A percentile compares a stretch with the other conserved stretches of the same genome.
Conservation (phyloP, 1,139 yeast species). For the Saccharomyces hybrid region DNA sequence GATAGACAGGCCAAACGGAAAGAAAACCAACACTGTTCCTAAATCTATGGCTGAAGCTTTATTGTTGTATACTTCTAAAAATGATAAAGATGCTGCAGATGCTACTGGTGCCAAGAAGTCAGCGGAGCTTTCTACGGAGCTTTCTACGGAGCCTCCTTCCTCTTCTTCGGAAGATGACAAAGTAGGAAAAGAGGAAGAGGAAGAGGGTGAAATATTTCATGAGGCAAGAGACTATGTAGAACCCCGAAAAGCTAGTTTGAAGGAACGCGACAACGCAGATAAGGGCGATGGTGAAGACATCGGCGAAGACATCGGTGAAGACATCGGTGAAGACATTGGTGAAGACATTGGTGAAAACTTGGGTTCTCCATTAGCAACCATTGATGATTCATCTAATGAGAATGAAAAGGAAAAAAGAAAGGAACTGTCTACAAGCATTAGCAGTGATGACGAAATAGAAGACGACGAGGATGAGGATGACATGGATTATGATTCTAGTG, state of each 20-base stretch:
- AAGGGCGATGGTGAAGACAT: conserved; percentile 5
- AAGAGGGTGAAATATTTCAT: conserved; percentile 24
- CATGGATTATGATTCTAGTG: conserved; percentile 10
- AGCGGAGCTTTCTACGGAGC: conserved; percentile 10
- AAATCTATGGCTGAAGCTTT: conserved; percentile 25
- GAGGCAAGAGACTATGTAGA: conserved; percentile 28
- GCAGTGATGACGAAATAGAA: conserved; percentile 24
- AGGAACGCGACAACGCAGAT: neutral
- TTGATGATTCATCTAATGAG: neutral
- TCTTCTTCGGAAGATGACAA: conserved; percentile 5
- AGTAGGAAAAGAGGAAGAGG: conserved; percentile 5
- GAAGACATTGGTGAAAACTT: conserved; percentile 15
- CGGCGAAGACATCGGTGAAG: conserved; percentile 13
- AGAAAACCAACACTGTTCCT: conserved; percentile 12
- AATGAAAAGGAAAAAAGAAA: conserved; percentile 6
- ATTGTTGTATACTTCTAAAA: conserved; percentile 16
- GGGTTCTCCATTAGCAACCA: conserved; percentile 1
- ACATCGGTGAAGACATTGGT: conserved; percentile 15
- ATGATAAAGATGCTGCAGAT: neutral
- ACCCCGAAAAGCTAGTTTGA: conserved; percentile 9
- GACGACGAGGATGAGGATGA: conserved; percentile 1
- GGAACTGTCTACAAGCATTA: neutral
- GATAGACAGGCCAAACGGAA: conserved; percentile 5
- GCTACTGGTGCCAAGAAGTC: conserved; percentile 3
- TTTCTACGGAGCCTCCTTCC: conserved; percentile 9